phyloP scores from a whole-genome alignment of 1,139 yeast genomes.

The Diutina neorugosa region DNA sequence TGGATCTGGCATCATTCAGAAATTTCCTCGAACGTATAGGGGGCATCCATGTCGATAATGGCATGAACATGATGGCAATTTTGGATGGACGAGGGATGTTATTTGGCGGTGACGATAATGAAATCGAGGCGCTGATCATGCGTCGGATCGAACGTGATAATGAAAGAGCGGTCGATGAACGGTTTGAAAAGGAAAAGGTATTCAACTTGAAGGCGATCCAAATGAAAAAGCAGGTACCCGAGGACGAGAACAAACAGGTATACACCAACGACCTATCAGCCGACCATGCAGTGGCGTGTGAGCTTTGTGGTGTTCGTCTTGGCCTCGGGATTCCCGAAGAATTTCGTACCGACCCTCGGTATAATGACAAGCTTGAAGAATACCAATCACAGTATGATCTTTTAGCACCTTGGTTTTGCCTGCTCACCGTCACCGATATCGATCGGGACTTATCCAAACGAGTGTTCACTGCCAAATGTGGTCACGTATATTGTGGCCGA shows the following conservation, averaged over 20 bases:
- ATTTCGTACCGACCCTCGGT: conserved; percentile 24
- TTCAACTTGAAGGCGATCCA: conserved; percentile 18
- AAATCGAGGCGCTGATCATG: conserved; percentile 14
- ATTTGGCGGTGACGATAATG: not conserved
- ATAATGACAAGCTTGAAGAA: conserved; percentile 16
- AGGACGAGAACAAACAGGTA: conserved; percentile 14
- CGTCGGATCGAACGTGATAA: conserved; percentile 31
- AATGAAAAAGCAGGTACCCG: conserved; percentile 17
- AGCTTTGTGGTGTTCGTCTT: conserved; percentile 54
- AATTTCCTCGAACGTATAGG: not conserved
- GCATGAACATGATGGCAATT: not conserved
- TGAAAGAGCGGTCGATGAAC: conserved; percentile 22
- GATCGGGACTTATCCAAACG: conserved; percentile 58
- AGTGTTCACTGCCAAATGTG: conserved; percentile 62
- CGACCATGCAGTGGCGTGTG: conserved; percentile 36
- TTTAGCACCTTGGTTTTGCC: conserved; percentile 57
- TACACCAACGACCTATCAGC: conserved; percentile 28
- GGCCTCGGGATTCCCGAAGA: conserved; percentile 60
- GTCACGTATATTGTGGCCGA: conserved; percentile 80
- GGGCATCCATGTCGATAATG: not conserved
- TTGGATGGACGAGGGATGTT: not conserved
- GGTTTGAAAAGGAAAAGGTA: conserved; percentile 19
- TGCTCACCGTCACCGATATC: conserved; percentile 32
- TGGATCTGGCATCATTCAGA: not conserved
- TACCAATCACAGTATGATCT: conserved; percentile 22